These are phyloP conservation scores for Ophiostoma sp. DNA, from an alignment of 2,329 filamentous ascomycete species.

Conservation along the genomic window DNA sequence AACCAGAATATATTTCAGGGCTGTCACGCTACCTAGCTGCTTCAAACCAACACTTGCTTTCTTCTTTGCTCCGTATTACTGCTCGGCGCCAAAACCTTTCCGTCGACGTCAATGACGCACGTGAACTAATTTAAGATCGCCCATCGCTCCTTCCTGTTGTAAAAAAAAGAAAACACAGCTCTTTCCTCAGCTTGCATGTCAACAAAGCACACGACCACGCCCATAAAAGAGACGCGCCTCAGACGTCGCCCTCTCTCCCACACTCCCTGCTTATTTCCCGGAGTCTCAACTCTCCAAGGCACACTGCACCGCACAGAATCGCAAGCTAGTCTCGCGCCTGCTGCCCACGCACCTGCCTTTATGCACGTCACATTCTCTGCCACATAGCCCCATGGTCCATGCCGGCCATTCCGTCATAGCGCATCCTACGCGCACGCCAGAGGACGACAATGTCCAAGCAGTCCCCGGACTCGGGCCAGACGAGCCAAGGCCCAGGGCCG, in stretches of 20 bases:
- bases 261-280: background rate
- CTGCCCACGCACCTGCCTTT: background rate
- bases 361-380: background rate
- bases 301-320: too few species aligned
- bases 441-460: background rate
- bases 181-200: background rate
- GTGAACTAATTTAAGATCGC: background rate
- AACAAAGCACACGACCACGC: background rate
- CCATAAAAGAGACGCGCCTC: background rate
- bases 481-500: background rate
- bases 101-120: background rate
- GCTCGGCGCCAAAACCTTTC: background rate
- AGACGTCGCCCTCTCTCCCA: background rate
- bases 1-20: background rate
- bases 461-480: background rate
- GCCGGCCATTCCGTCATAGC: background rate
- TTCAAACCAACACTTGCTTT: background rate
- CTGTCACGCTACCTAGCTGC: background rate
- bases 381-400: background rate
- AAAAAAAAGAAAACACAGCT: too few species aligned
- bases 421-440: background rate
- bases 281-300: background rate
- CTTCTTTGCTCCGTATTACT: background rate
- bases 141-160: background rate
- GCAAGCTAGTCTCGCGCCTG: too few species aligned